Percentiles rank a stretch among this genome's conserved stretches.
These are phyloP conservation scores for Pythium folliculosum DNA, from an alignment of 352 stramenopile species.

Conservation along the genomic window DNA sequence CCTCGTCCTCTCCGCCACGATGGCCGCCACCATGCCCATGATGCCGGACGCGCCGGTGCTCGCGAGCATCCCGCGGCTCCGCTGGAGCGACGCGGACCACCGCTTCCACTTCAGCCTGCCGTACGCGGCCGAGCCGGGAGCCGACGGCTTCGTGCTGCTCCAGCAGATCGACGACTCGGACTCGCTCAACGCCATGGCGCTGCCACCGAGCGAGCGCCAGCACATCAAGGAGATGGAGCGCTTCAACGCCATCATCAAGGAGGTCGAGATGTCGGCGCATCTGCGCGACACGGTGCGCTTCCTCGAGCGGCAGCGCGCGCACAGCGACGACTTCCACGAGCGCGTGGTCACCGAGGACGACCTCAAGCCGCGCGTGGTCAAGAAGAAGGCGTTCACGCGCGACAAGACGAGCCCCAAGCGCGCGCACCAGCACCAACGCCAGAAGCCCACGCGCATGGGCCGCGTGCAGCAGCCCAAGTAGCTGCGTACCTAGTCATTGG, in stretches of 20 bases:
- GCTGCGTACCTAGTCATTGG: background rate
- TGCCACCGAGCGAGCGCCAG: constrained; percentile 56
- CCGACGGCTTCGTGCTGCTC: constrained; percentile 66
- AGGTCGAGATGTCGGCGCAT: constrained; percentile 70
- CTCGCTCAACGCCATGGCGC: constrained; percentile 38
- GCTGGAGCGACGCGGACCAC: constrained; percentile 71
- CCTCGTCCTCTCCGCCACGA: constrained; percentile 17
- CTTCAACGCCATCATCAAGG: constrained; percentile 69
- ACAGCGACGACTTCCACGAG: constrained; percentile 70
- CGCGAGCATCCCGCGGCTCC: constrained; percentile 69
- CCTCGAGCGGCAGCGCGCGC: constrained; percentile 58
- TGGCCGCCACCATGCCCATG: constrained; percentile 51
- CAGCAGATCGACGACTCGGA: constrained; percentile 67
- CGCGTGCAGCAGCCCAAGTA: constrained; percentile 74
- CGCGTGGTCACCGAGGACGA: constrained; percentile 54
- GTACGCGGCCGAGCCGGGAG: constrained; percentile 58
- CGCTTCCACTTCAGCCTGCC: constrained; percentile 80
- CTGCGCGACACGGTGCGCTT: constrained; percentile 59
- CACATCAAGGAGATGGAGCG: constrained; percentile 77
- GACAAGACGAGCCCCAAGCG: constrained; percentile 47
- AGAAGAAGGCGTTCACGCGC: constrained; percentile 51
- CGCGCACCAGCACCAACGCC: constrained; percentile 40
- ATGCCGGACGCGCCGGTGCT: constrained; percentile 44
- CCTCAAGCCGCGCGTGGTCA: constrained; percentile 38
- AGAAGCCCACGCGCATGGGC: constrained; percentile 62